These are phyloP conservation scores for Didymella pomorum DNA, from an alignment of 2,329 filamentous ascomycete species.

Conservation along the genomic window DNA sequence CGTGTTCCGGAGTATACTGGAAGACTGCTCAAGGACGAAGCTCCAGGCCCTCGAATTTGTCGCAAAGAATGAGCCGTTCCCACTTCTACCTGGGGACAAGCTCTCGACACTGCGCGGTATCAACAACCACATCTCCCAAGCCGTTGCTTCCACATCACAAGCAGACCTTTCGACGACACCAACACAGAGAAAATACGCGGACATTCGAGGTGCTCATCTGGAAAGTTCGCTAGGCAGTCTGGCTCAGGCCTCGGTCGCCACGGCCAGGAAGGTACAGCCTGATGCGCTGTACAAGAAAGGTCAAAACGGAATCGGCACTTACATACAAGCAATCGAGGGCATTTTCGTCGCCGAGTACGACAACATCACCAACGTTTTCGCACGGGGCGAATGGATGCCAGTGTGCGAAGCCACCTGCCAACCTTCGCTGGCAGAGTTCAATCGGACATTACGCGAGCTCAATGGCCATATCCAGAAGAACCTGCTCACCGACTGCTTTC, in stretches of 20 bases:
- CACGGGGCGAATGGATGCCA: constrained; percentile 81
- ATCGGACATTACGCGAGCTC: constrained; percentile 84
- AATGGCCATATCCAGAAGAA: constrained; percentile 90
- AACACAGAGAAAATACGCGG: constrained; percentile 83
- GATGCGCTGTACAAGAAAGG: constrained; percentile 87
- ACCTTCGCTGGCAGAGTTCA: constrained; percentile 79
- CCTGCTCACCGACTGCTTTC: constrained; percentile 87
- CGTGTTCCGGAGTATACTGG: constrained; percentile 80
- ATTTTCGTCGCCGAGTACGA: constrained; percentile 90
- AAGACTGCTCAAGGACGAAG: constrained; percentile 74
- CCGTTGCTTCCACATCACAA: constrained; percentile 59
- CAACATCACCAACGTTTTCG: constrained; percentile 87
- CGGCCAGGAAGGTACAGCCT: constrained; percentile 73
- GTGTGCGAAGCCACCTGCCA: constrained; percentile 83
- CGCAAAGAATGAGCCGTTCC: constrained; percentile 85
- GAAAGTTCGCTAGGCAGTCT: constrained; percentile 82
- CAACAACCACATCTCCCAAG: constrained; percentile 76
- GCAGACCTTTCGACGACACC: constrained; percentile 65
- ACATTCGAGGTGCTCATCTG: constrained; percentile 87
- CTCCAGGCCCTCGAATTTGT: constrained; percentile 92
- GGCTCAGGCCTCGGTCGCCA: constrained; percentile 82
- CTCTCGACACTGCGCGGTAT: constrained; percentile 80
- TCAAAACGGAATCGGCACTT: constrained; percentile 89
- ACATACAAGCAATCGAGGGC: constrained; percentile 85
- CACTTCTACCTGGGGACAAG: constrained; percentile 77